Evolutionary conservation across 2,329 filamentous ascomycete genomes (phyloP), one percentile per base, ranked within the genome.

Genomic region (Sclerotinia spermophila): DNA sequence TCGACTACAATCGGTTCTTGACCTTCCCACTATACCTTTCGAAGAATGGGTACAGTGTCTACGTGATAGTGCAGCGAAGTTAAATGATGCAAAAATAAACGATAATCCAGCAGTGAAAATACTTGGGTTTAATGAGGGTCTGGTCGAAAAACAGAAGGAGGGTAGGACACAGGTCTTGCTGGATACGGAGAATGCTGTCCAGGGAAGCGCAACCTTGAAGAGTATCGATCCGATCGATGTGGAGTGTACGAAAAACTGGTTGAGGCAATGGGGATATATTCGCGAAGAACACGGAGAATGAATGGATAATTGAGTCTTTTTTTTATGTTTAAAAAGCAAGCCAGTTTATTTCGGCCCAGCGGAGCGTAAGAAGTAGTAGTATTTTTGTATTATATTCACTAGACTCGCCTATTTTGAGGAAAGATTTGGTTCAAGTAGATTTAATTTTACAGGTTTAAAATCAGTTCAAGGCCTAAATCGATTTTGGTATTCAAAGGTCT

Each of bases 71-170:
- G 60, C 60, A 2, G 60, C 48, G 1, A 30, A 40, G 0, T 44
- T 13, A 7, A 21, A 38, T 15, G 48, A 53, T 66, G 7, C 17
- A 3, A 24, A 38, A 13, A 38, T 66, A 11, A 13, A 24, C 3
- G n/a, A 42, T 19, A 66, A 70, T 5, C 68, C 60, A 4, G 60
- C 35, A 7, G 38, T 66, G 8, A 70, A 70, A 19, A 38, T 70
- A 7, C 27, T 66, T 7, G 30, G 19, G 0, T 66, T 69, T 15
- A 66, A 55, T 56, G 60, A 70, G 60, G 48, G 24, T 13, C 33
- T 66, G 10, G 38, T 38, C 5, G 24, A 45, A 17, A 66, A 48
- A 42, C 10, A 24, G 13, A 45, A 15, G 10, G 19, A 55, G n/a
- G 61, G 38, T 30, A 58, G 27, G 6, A 17, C 6, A 24, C 51